Percentiles rank a stretch among this genome's conserved stretches.
Evolutionary conservation across 179 eudicot species (phyloP).

Genomic region (Patellifolia procumbens): DNA sequence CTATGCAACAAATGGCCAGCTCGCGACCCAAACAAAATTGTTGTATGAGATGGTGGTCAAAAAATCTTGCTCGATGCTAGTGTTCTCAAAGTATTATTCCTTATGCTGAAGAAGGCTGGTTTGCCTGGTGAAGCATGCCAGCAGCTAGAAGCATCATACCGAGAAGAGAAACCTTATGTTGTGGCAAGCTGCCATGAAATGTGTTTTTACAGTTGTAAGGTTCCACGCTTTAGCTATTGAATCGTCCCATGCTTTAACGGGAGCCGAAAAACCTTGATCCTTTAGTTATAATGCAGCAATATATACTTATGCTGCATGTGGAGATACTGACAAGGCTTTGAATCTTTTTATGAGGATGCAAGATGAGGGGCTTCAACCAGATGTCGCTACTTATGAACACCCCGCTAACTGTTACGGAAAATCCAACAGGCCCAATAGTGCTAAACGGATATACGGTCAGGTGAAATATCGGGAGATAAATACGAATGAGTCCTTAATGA

Average conservation of each 20-base stretch:
- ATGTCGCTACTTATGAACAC: slow-evolving; percentile 54
- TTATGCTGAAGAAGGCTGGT: slow-evolving; percentile 66
- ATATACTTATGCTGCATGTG: slow-evolving; percentile 54
- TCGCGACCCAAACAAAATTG: slow-evolving; percentile 54
- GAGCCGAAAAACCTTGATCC: slow-evolving; percentile 39
- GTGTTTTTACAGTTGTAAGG: slow-evolving; percentile 59
- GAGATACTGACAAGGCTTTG: slow-evolving; percentile 64
- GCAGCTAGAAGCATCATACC: slow-evolving; percentile 58
- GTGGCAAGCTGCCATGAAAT: slow-evolving; percentile 62
- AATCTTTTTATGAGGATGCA: slow-evolving; percentile 77
- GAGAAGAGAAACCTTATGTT: slow-evolving; percentile 54
- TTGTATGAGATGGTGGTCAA: slow-evolving; percentile 55
- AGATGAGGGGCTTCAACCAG: slow-evolving; percentile 66
- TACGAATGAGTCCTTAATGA: slow-evolving; percentile 55
- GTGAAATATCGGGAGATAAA: slow-evolving; percentile 58
- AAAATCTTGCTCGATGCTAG: slow-evolving; percentile 50
- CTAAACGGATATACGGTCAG: slow-evolving; percentile 58
- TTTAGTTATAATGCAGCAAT: slow-evolving; percentile 66
- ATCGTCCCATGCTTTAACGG: slow-evolving; percentile 40
- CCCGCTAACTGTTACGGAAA: slow-evolving; percentile 74
- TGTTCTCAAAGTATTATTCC: slow-evolving; percentile 67
- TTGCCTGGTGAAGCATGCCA: slow-evolving; percentile 51
- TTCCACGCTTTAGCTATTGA: slow-evolving; percentile 56
- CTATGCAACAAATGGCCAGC: slow-evolving; percentile 62
- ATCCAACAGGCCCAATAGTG: slow-evolving; percentile 76